Base-by-base conservation (phyloP, 257 asterid genomes). In the Avicennia marina region DNA sequence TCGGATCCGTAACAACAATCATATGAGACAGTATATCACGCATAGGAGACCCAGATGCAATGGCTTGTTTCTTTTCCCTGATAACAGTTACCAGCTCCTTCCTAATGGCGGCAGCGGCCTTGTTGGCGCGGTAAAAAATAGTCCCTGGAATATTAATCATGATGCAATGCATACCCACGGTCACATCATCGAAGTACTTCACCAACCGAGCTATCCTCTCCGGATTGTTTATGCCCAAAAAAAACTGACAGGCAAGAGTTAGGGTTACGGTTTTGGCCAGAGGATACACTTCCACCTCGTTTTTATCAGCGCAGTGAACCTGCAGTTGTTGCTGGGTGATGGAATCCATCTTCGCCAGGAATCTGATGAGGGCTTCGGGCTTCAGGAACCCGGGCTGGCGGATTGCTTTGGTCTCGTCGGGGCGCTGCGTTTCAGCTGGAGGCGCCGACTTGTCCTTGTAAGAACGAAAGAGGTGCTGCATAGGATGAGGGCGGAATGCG, bases 331-430 rank as follows among this genome's bases (percentile, higher is more conserved):
- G 59, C 16, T 49, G 67, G 0, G 72, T 59, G 10, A 68, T 66
- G 1, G 62, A 25, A 39, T 79, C 90, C 81, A 82, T 78, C 59
- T 50, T 42, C 15, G 69, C 79, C 39, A 81, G 22, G 56, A 49
- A 81, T 38, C 78, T 56, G 24, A 52, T 52, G 17, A 81, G 48
- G 18, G 89, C 77, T 73, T 81, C 81, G 0, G 85, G 85, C 17
- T 78, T 81, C 4, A 81, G 20, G 26, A 81, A 78, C 0, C 89
- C 94, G 0, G 89, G 87, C n/a, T 86, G 95, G 0, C 87, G 75
- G 24, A 81, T 56, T 0, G 45, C 56, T 39, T 66, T 65, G 6
- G 73, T 1, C 22, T 74, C 86, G 9, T 72, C 79, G n/a, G 44
- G 2, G 31, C 12, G 11, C n/a, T 41, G 29, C 24, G 62, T 18